phyloP scores from a whole-genome alignment of 371 early-diverging fungal species.

The Mortierella sp. region DNA sequence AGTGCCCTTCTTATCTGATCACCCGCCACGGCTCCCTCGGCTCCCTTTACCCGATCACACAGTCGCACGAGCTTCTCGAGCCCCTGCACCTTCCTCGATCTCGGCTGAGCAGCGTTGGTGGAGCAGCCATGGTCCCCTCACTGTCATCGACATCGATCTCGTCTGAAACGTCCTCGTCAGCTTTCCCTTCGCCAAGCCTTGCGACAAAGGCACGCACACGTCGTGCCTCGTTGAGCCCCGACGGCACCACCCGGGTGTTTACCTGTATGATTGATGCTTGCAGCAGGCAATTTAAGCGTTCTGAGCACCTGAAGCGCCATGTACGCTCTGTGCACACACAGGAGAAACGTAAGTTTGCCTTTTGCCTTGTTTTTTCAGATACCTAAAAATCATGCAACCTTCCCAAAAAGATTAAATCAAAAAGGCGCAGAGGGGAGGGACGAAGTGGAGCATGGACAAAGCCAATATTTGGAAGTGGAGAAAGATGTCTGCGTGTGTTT shows the following conservation, averaged over 20 bases:
- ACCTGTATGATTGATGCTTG: conserved; percentile 67
- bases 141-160: conserved; percentile 39
- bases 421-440: background rate
- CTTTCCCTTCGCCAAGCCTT: background rate
- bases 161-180: conserved; percentile 19
- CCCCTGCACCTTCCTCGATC: conserved; percentile 6
- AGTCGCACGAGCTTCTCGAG: conserved; percentile 42
- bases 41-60: conserved; percentile 43
- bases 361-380: background rate
- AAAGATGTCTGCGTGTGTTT: background rate
- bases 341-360: conserved; percentile 70
- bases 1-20: conserved; percentile 19
- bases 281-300: conserved; percentile 71
- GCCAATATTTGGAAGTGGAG: background rate
- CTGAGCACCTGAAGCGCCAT: conserved; percentile 77
- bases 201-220: conserved; percentile 17
- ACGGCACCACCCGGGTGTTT: conserved; percentile 19
- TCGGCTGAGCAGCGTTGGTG: background rate
- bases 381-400: background rate
- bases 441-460: background rate
- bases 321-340: conserved; percentile 75
- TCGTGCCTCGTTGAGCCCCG: conserved; percentile 43
- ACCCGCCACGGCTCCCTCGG: conserved; percentile 45
- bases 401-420: background rate
- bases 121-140: conserved; percentile 29